Conservation (phyloP, 2,329 filamentous ascomycete genomes). For the Rachicladosporium sp. region DNA sequence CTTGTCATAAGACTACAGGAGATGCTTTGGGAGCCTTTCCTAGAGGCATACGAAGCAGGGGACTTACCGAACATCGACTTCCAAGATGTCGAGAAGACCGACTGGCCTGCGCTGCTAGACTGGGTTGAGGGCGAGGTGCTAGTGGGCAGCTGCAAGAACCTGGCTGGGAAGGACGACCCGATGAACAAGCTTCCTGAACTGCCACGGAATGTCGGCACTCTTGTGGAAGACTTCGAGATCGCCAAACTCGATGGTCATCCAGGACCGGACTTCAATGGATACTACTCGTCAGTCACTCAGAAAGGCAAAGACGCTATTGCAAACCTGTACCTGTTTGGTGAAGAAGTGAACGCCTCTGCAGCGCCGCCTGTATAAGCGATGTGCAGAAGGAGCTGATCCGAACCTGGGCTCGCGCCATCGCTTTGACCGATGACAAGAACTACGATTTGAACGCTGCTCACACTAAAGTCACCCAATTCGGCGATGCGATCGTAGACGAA, state of each 20-base stretch:
- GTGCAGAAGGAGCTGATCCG: constrained; percentile 21
- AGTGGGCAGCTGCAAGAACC: constrained; percentile 8
- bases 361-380: background rate
- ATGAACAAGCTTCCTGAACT: constrained; percentile 2
- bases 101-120: constrained; percentile 53
- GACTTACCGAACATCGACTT: constrained; percentile 52
- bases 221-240: too few species aligned
- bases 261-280: too few species aligned
- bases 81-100: constrained; percentile 50
- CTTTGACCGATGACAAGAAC: constrained; percentile 27
- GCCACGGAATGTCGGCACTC: background rate
- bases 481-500: constrained; percentile 24
- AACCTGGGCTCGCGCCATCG: constrained; percentile 36
- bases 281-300: too few species aligned
- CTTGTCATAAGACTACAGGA: constrained; percentile 40
- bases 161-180: background rate
- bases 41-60: constrained; percentile 52
- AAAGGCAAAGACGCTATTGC: too few species aligned
- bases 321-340: background rate
- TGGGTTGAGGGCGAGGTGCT: constrained; percentile 47
- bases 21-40: constrained; percentile 53
- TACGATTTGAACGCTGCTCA: constrained; percentile 30
- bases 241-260: too few species aligned
- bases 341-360: constrained; percentile 3
- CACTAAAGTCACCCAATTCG: constrained; percentile 26